Conservation (phyloP, 2,329 filamentous ascomycete species). For the Pseudogymnoascus pannorum region DNA sequence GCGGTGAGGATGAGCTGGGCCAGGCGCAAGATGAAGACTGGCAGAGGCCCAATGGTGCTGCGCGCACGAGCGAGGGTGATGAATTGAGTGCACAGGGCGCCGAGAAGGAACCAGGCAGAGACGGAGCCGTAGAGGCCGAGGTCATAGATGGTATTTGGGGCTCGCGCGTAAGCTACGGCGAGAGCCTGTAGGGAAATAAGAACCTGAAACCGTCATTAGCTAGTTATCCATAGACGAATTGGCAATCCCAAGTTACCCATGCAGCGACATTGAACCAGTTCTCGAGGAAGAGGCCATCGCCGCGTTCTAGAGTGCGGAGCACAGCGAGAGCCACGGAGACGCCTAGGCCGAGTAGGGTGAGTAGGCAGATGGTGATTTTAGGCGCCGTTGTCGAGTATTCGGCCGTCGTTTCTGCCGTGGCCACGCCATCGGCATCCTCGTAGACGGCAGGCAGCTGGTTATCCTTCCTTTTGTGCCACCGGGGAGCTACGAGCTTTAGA, state of each 20-base stretch:
- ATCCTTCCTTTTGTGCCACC: conserved; percentile 27
- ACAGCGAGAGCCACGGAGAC: conserved; percentile 51
- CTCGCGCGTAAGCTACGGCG: conserved; percentile 41
- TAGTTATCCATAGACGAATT: not conserved
- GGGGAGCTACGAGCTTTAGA: conserved; percentile 29
- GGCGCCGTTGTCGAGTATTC: conserved; percentile 55
- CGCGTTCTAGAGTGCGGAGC: conserved; percentile 37
- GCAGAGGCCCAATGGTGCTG: conserved; percentile 14
- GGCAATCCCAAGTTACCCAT: conserved; percentile 50
- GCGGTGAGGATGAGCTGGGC: conserved; percentile 40
- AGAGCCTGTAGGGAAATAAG: conserved; percentile 46
- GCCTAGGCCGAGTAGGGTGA: conserved; percentile 46
- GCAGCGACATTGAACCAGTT: conserved; percentile 53
- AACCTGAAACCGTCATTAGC: conserved; percentile 32
- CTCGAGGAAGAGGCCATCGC: conserved; percentile 39
- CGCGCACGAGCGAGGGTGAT: conserved; percentile 31
- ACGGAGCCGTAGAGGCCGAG: conserved; percentile 46
- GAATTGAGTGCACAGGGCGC: conserved; percentile 40
- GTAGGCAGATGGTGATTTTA: conserved; percentile 46
- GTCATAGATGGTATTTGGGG: conserved; percentile 45
- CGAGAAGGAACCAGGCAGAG: conserved; percentile 39
- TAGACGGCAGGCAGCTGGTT: conserved; percentile 42
- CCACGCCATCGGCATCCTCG: conserved; percentile 62
- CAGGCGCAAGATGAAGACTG: conserved; percentile 39
- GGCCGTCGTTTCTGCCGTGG: conserved; percentile 54